Evolutionary conservation across 306 rosid species (phyloP).

Genomic region (Gynostemma pentaphyllum): DNA sequence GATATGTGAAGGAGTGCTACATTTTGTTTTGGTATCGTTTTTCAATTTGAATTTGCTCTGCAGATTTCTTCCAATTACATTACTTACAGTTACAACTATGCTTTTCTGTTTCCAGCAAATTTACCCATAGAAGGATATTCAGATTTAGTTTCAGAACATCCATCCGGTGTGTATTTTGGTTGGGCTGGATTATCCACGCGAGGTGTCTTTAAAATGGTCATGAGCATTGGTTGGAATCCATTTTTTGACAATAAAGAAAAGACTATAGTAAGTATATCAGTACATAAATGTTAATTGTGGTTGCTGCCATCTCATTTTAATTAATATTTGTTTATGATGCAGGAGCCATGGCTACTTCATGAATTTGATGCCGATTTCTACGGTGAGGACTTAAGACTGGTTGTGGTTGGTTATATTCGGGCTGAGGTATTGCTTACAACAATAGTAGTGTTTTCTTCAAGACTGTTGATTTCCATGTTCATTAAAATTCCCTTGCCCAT

Average conservation of each 20-base stretch:
- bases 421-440: slow-evolving; percentile 49
- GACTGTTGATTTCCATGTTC: background rate
- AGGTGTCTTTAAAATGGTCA: slow-evolving; percentile 83
- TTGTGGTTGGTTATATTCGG: slow-evolving; percentile 82
- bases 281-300: slow-evolving; percentile 4
- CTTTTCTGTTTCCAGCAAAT: slow-evolving; percentile 54
- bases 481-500: background rate
- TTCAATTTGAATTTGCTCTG: background rate
- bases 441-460: background rate
- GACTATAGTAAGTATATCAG: slow-evolving; percentile 51
- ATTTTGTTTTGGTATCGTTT: background rate
- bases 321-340: slow-evolving; percentile 11
- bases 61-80: background rate
- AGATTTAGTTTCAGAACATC: slow-evolving; percentile 56
- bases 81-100: slow-evolving; percentile 8
- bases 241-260: slow-evolving; percentile 78
- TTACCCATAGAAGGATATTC: slow-evolving; percentile 53
- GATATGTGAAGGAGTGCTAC: background rate
- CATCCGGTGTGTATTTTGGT: slow-evolving; percentile 90
- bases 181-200: slow-evolving; percentile 67
- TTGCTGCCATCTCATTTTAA: background rate
- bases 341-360: slow-evolving; percentile 99
- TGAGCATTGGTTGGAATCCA: slow-evolving; percentile 95
- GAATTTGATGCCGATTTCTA: slow-evolving; percentile 66
- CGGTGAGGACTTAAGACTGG: slow-evolving; percentile 68